Conservation (phyloP, 495 filamentous ascomycete genomes). For the Xylaria acuta region DNA sequence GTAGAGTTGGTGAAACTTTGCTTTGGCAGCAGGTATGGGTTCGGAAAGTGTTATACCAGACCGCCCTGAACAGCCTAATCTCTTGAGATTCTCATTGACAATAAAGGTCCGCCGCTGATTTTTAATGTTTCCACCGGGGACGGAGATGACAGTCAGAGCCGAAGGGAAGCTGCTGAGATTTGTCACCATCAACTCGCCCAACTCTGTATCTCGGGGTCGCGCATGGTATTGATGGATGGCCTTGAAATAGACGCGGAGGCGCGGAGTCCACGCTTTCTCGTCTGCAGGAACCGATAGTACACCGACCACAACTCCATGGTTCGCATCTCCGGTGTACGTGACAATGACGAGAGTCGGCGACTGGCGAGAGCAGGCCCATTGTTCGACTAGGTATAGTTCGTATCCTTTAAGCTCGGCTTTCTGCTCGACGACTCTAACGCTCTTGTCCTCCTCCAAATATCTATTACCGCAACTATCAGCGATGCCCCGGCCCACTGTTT, state of each 20-base stretch:
- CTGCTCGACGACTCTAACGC: constrained; percentile 75
- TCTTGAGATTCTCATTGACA: constrained; percentile 93
- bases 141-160: constrained; percentile 82
- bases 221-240: constrained; percentile 85
- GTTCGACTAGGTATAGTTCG: constrained; percentile 93
- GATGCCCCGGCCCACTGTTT: not conserved
- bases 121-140: constrained; percentile 85
- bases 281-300: constrained; percentile 85
- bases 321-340: constrained; percentile 88
- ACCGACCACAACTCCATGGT: constrained; percentile 77
- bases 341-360: constrained; percentile 92
- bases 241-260: constrained; percentile 82
- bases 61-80: constrained; percentile 88
- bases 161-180: constrained; percentile 91
- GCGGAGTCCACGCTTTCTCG: constrained; percentile 78
- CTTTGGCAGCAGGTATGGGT: constrained; percentile 79
- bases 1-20: constrained; percentile 93
- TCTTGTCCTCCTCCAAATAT: constrained; percentile 88
- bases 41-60: constrained; percentile 79
- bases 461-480: constrained; percentile 42
- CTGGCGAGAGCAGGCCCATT: constrained; percentile 93
- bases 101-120: constrained; percentile 86
- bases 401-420: constrained; percentile 76
- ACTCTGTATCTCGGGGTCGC: constrained; percentile 77
- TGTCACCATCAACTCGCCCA: constrained; percentile 91